These are phyloP conservation scores for Bifiguratus adelaidae DNA, from an alignment of 192 early-diverging fungal species.

Conservation along the genomic window DNA sequence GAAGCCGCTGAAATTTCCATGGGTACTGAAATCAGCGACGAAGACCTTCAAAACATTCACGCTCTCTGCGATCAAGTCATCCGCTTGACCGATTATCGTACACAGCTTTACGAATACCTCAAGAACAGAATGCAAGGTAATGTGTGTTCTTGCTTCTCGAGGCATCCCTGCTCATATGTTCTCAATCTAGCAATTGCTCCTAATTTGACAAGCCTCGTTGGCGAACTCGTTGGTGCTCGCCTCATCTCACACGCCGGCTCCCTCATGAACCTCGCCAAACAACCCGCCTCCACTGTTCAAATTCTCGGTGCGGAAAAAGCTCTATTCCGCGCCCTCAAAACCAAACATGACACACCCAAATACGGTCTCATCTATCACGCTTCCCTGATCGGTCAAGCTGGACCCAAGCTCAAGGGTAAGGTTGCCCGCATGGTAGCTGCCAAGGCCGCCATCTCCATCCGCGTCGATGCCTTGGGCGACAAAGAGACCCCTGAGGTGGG, in stretches of 20 bases:
- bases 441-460: slow-evolving; percentile 81
- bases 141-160: neutral
- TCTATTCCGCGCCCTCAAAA: slow-evolving; percentile 98
- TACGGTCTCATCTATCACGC: slow-evolving; percentile 99
- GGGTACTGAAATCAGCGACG: slow-evolving; percentile 96
- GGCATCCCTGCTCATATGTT: neutral
- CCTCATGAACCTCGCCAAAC: slow-evolving; percentile 94
- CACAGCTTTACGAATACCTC: slow-evolving; percentile 93
- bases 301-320: slow-evolving; percentile 99
- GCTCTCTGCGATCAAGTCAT: slow-evolving; percentile 95
- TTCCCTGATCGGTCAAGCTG: slow-evolving; percentile 91
- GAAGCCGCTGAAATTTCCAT: slow-evolving; percentile 97
- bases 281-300: slow-evolving; percentile 97
- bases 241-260: slow-evolving; percentile 96
- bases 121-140: slow-evolving; percentile 83
- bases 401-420: slow-evolving; percentile 96
- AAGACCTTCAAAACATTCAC: slow-evolving; percentile 95
- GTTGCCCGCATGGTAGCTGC: slow-evolving; percentile 90
- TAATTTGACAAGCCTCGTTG: slow-evolving; percentile 88
- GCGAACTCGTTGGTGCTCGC: slow-evolving; percentile 97
- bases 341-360: slow-evolving; percentile 97
- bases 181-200: slow-evolving; percentile 59
- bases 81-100: slow-evolving; percentile 87
- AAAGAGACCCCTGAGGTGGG: slow-evolving; percentile 71
- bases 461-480: slow-evolving; percentile 89